Evolutionary conservation across 169 alveolate genomes (phyloP).

Genomic region (Pseudocohnilembus persalinus): DNA sequence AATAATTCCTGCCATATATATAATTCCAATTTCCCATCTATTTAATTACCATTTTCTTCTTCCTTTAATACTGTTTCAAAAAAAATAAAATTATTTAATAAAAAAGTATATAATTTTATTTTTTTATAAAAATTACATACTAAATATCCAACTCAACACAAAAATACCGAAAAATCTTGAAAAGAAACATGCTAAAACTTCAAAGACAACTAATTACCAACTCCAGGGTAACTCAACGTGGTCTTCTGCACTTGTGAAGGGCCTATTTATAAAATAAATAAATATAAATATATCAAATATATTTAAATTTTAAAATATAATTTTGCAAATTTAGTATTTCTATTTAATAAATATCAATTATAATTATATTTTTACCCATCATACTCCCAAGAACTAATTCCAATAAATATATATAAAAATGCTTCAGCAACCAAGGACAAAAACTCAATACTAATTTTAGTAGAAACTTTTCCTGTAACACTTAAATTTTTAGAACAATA

Average conservation of each 20-base stretch:
- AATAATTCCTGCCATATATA: conserved; percentile 46
- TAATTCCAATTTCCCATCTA: conserved; percentile 27
- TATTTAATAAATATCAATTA: too few relatives aligned
- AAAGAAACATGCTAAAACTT: conserved; percentile 39
- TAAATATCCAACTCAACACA: conserved; percentile 35
- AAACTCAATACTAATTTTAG: conserved; percentile 44
- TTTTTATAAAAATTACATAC: background rate
- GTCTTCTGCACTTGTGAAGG: background rate
- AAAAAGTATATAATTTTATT: background rate
- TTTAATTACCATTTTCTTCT: background rate
- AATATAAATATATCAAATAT: too few relatives aligned
- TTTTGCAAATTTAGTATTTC: too few relatives aligned
- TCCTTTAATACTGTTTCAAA: background rate
- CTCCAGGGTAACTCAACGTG: background rate
- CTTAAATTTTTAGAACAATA: conserved; percentile 50
- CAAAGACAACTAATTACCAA: conserved; percentile 47
- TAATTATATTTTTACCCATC: background rate
- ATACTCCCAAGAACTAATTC: conserved; percentile 31
- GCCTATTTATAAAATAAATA: background rate
- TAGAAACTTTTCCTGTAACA: conserved; percentile 48
- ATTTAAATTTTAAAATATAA: too few relatives aligned
- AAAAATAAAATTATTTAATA: too few relatives aligned
- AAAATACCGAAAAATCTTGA: conserved; percentile 48
- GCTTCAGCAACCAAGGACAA: conserved; percentile 51
- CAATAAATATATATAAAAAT: conserved; percentile 52